Evolutionary conservation across 345 rosid genomes (phyloP), one percentile per base, ranked within the genome.

Genomic region (Populus tremula): DNA sequence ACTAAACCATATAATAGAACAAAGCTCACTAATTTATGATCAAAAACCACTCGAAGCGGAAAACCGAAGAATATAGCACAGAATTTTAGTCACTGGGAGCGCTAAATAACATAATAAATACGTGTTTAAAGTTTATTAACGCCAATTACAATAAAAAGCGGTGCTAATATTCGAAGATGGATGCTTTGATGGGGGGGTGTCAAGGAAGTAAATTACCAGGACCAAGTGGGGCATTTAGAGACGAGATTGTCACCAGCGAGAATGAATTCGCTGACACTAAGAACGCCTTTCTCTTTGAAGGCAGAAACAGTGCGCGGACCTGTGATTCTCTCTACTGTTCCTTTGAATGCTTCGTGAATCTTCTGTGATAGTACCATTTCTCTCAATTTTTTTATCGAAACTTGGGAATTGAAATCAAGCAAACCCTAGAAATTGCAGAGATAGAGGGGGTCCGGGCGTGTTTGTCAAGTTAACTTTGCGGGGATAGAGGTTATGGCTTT

Each of bases 211-310:
- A 45, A 36, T 69, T 86, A 93, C 99, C 99, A 96, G 38, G 98
- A 96, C 99, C 99, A 94, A 76, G 99, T 96, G 25, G 99, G 99
- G 84, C 99, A 96, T 84, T 96, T 96, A 70, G 97, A 86, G 81
- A 94, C 99, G 79, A 96, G 98, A 81, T 96, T 96, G 75, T 96
- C 97, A 1, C 99, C 99, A 73, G 98, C 98, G 72, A 93, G 83
- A 67, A 91, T 72, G 81, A 96, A 93, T 81, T 96, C 99, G 86
- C 81, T 79, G 85, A 94, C 98, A 86, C 98, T 92, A 71, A 96
- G 96, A 31, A 96, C 99, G 73, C 99, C 98, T 83, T 96, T 94
- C 86, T 92, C 99, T 82, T 92, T 96, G 75, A 96, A 96, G 73
- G 98, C 99, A 36, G 99, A 90, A 81, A 91, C 92, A 31, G 97